Evolutionary conservation across 1,139 yeast species (phyloP).

Genomic region (Saccharomyces hybrid): DNA sequence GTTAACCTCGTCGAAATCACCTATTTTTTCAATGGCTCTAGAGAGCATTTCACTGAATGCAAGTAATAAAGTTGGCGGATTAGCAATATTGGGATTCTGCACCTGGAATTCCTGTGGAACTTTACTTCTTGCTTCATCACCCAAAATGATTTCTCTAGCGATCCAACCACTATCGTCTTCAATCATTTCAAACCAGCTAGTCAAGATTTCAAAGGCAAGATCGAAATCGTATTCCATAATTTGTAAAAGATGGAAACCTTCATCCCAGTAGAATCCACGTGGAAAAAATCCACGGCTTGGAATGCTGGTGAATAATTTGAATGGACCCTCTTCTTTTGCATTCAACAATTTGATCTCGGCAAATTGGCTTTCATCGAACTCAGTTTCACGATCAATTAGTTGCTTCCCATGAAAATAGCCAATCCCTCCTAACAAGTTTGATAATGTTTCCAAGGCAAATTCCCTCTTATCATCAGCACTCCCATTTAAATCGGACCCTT

Average conservation of each 20-base stretch:
- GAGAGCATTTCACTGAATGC: slow-evolving; percentile 64
- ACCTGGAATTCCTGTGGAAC: slow-evolving; percentile 82
- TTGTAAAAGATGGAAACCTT: slow-evolving; percentile 88
- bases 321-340: slow-evolving; percentile 58
- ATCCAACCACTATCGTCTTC: slow-evolving; percentile 96
- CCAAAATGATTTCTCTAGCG: slow-evolving; percentile 90
- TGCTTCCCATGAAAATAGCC: slow-evolving; percentile 87
- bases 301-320: slow-evolving; percentile 68
- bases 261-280: slow-evolving; percentile 98
- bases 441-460: slow-evolving; percentile 72
- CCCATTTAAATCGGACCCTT: slow-evolving; percentile 12
- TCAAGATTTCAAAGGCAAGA: slow-evolving; percentile 67
- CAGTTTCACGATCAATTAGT: slow-evolving; percentile 66
- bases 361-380: slow-evolving; percentile 58
- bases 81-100: slow-evolving; percentile 86
- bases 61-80: slow-evolving; percentile 89
- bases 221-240: slow-evolving; percentile 78
- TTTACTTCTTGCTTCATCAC: slow-evolving; percentile 80
- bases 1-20: slow-evolving; percentile 7
- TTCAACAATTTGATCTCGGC: slow-evolving; percentile 44
- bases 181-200: slow-evolving; percentile 81
- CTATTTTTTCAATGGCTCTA: slow-evolving; percentile 33
- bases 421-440: slow-evolving; percentile 83
- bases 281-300: slow-evolving; percentile 95
- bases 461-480: slow-evolving; percentile 36